Percentiles rank a stretch among this genome's conserved stretches.
Conservation (phyloP, 2,329 filamentous ascomycete species). For the Trichoderma citrinoviride region DNA sequence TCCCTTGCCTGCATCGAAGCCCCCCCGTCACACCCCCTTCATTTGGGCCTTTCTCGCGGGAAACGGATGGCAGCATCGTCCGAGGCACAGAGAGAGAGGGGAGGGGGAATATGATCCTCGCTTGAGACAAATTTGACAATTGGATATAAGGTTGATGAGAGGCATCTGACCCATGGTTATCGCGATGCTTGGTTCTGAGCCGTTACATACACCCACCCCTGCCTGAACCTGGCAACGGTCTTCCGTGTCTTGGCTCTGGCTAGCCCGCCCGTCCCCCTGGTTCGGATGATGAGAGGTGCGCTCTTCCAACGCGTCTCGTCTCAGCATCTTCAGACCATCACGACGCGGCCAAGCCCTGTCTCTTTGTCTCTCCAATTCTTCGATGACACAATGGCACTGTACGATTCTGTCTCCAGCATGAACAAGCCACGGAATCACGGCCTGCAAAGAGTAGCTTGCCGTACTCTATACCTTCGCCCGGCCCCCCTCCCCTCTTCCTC, state of each 20-base stretch:
- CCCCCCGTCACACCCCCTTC: background rate
- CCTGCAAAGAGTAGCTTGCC: background rate
- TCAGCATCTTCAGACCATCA: background rate
- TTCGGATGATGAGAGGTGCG: background rate
- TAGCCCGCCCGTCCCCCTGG: constrained; percentile 11
- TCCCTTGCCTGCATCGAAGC: constrained; percentile 2
- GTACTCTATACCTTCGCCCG: background rate
- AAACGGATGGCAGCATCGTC: background rate
- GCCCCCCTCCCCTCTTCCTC: background rate
- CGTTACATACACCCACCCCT: background rate
- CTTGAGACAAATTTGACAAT: background rate
- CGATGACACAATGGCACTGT: no score
- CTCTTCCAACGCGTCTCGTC: constrained; percentile 14
- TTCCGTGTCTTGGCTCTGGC: constrained; percentile 16
- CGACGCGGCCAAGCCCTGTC: background rate
- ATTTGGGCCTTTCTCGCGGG: background rate
- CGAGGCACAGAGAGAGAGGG: background rate
- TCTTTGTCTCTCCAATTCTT: background rate
- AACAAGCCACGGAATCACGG: background rate
- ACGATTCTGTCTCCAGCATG: background rate
- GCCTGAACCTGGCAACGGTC: constrained; percentile 7
- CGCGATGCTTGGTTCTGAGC: constrained; percentile 1
- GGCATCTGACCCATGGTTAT: constrained; percentile 15
- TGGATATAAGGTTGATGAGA: constrained; percentile 15
- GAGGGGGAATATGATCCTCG: background rate